Evolutionary conservation across 768 basidiomycete species (phyloP).

Genomic region (Podaxis rugospora): DNA sequence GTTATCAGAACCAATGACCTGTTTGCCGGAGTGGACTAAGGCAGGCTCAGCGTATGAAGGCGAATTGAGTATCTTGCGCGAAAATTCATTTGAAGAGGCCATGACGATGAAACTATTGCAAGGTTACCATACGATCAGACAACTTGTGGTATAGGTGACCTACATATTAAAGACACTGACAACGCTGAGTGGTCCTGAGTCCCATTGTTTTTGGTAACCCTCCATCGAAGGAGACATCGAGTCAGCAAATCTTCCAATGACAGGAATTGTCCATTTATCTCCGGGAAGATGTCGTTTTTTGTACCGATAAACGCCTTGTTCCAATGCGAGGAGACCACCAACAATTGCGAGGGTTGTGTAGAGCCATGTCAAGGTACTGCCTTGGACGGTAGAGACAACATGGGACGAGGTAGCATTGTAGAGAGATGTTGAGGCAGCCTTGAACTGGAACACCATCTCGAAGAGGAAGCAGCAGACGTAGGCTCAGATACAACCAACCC

Average conservation of each 20-base stretch:
- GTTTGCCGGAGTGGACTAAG: slow-evolving; percentile 88
- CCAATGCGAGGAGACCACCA: slow-evolving; percentile 72
- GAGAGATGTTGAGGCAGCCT: slow-evolving; percentile 30
- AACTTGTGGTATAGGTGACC: slow-evolving; percentile 21
- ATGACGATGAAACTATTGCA: slow-evolving; percentile 90
- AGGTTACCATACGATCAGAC: not conserved
- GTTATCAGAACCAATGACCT: slow-evolving; percentile 79
- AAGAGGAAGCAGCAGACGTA: slow-evolving; percentile 18
- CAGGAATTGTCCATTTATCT: slow-evolving; percentile 88
- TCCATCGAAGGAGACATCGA: slow-evolving; percentile 90
- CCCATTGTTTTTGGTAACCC: slow-evolving; percentile 90
- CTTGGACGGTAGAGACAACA: slow-evolving; percentile 32
- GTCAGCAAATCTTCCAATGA: slow-evolving; percentile 95
- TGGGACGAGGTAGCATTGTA: slow-evolving; percentile 46
- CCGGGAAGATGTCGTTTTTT: slow-evolving; percentile 91
- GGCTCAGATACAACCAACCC: not conserved
- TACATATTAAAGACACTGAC: slow-evolving; percentile 98
- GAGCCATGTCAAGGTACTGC: slow-evolving; percentile 45
- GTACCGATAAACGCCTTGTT: slow-evolving; percentile 83
- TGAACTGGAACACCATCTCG: slow-evolving; percentile 27
- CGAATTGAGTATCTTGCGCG: slow-evolving; percentile 95
- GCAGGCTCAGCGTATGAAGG: slow-evolving; percentile 91
- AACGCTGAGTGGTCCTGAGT: slow-evolving; percentile 81
- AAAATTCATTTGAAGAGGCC: slow-evolving; percentile 88
- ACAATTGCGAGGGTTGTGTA: slow-evolving; percentile 70